A percentile compares a stretch with the other conserved stretches of the same genome.
phyloP scores from a whole-genome alignment of 2,329 filamentous ascomycete genomes.

The Monosporascus sp. region DNA sequence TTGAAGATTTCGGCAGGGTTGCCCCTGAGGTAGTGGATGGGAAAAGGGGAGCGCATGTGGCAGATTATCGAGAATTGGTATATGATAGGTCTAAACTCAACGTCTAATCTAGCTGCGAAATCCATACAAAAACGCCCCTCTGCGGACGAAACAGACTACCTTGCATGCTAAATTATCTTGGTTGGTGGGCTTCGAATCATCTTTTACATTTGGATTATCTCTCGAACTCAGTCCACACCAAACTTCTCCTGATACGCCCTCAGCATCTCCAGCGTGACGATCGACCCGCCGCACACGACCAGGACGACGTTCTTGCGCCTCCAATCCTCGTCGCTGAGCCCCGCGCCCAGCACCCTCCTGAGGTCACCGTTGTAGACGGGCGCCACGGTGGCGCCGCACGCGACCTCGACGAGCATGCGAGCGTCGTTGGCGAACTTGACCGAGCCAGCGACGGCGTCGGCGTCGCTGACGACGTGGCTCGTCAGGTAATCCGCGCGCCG shows the following conservation, averaged over 20 bases:
- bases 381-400: conserved; percentile 78
- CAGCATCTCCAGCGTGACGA: conserved; percentile 58
- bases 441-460: conserved; percentile 73
- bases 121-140: no score
- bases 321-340: conserved; percentile 51
- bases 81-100: conserved; percentile 5
- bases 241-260: conserved; percentile 50
- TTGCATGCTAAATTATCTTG: no score
- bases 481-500: conserved; percentile 37
- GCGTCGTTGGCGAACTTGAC: conserved; percentile 78
- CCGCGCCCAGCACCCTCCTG: conserved; percentile 52
- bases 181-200: no score
- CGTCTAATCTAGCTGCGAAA: no score
- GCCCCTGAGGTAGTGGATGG: neutral
- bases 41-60: neutral
- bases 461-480: conserved; percentile 63
- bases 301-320: conserved; percentile 70
- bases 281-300: conserved; percentile 75
- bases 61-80: conserved; percentile 10
- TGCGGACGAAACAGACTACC: no score
- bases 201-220: no score
- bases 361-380: conserved; percentile 60
- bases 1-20: conserved; percentile 22
- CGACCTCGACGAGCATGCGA: conserved; percentile 72
- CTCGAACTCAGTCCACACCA: conserved; percentile 16